Base-by-base conservation (phyloP, 2,329 filamentous ascomycete species). In the Venturia carpophila region DNA sequence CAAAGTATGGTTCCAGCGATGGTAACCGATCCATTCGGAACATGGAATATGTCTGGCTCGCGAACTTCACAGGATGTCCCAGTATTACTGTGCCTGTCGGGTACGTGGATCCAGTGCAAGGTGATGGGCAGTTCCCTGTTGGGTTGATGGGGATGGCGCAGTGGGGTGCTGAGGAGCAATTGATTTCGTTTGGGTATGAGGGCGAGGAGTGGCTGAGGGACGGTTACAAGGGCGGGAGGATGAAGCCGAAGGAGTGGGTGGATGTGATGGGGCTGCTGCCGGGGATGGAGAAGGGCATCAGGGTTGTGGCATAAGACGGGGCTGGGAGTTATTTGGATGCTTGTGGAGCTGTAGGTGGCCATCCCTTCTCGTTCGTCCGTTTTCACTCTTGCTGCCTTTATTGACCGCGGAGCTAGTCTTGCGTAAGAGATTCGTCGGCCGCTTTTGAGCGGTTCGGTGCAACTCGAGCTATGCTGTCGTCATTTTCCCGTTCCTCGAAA, bases 1-100 rank as follows among this genome's bases (percentile, higher is more conserved):
- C 85, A 4, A 69, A 72, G 10, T 77, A 80, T 60, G 92, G 92
- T 1, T 79, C 90, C 69, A 87, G 82, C 49, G 88, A 97, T 73
- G 87, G 82, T 0, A 91, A 94, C 72, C 79, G 77, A 67, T 87
- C 85, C 17, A 78, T 96, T n/a, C 80, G 83, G 30, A 90, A 85
- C 71, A 96, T 96, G 91, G 85, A 88, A 74, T 96, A 91, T 76
- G 86, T 90, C 17, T 96, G 89, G 83, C 76, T 96, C 45, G 89
- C 92, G 7, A 97, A 97, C 75, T 87, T 91, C 70, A 85, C 82
- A 0, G 92, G 92, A 0, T 87, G 87, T 61, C 92, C 92, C 0
- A 86, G 90, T 1, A 83, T 95, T 15, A 86, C 80, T 52, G 86
- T 85, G 47, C 91, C 92, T 0, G 86, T 90, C 11, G 92, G 90